A percentile compares a stretch with the other conserved stretches of the same genome.
Evolutionary conservation across 1,284 basidiomycete genomes (phyloP).

Genomic region (Ceratobasidium sp.): DNA sequence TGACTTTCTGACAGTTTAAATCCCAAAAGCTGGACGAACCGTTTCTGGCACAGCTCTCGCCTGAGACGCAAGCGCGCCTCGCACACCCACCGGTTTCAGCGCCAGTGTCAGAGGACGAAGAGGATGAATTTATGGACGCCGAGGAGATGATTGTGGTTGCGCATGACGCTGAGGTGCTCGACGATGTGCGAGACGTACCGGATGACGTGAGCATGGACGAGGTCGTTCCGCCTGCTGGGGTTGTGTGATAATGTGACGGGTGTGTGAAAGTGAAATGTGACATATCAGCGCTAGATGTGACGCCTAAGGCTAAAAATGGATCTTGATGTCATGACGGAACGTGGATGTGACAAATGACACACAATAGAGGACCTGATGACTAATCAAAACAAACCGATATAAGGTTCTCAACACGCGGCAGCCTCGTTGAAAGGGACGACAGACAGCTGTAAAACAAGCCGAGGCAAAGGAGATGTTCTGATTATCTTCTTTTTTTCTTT

Average conservation of each 20-base stretch:
- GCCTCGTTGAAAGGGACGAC: conserved; percentile 30
- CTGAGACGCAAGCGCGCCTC: conserved; percentile 16
- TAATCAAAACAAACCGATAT: background rate
- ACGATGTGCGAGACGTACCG: conserved; percentile 10
- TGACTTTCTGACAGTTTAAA: conserved; percentile 20
- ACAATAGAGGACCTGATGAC: background rate
- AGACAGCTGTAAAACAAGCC: background rate
- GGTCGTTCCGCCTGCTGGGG: background rate
- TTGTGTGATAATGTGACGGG: conserved; percentile 16
- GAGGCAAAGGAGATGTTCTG: conserved; percentile 9
- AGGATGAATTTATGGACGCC: conserved; percentile 39
- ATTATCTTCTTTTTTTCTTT: conserved; percentile 8
- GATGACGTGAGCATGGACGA: conserved; percentile 32
- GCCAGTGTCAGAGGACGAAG: conserved; percentile 25
- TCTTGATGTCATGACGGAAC: too few relatives aligned
- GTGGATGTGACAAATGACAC: background rate
- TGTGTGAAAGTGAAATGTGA: conserved; percentile 18
- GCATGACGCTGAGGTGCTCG: background rate
- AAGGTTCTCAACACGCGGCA: conserved; percentile 22
- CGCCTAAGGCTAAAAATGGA: too few relatives aligned
- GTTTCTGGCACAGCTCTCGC: conserved; percentile 20
- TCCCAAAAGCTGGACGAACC: conserved; percentile 26
- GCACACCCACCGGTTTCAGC: background rate
- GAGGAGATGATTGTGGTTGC: conserved; percentile 32
- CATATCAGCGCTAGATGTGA: background rate